Evolutionary conservation across 192 early-diverging fungal genomes (phyloP).

Genomic region (Coemansia sp.): DNA sequence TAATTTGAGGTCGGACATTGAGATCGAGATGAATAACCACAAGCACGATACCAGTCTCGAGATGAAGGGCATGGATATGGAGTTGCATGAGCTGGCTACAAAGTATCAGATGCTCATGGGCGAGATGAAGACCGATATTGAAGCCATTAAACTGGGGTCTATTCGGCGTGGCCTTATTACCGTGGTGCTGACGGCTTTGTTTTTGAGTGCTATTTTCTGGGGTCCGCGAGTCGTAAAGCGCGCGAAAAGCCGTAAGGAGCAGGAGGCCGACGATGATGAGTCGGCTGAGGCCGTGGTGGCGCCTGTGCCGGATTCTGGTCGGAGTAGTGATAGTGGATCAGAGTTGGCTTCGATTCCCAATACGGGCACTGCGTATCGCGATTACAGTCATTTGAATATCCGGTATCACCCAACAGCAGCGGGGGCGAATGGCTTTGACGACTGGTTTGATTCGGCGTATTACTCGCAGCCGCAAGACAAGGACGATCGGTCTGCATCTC

Average conservation of each 20-base stretch:
- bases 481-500: slow-evolving; percentile 24
- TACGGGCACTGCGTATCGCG: slow-evolving; percentile 21
- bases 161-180: slow-evolving; percentile 70
- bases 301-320: background rate
- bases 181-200: slow-evolving; percentile 40
- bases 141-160: slow-evolving; percentile 84
- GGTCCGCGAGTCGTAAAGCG: slow-evolving; percentile 22
- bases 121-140: slow-evolving; percentile 84
- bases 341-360: background rate
- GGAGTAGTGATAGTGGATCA: background rate
- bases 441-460: slow-evolving; percentile 50
- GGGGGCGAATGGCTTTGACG: slow-evolving; percentile 18
- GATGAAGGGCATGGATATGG: slow-evolving; percentile 75
- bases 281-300: background rate
- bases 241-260: slow-evolving; percentile 1
- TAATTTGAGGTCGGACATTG: slow-evolving; percentile 79
- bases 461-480: slow-evolving; percentile 19
- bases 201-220: slow-evolving; percentile 40
- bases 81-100: slow-evolving; percentile 82
- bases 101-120: slow-evolving; percentile 80
- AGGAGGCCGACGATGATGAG: background rate
- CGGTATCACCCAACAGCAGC: slow-evolving; percentile 40
- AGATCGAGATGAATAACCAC: slow-evolving; percentile 88
- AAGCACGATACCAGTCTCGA: slow-evolving; percentile 80
- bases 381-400: slow-evolving; percentile 49